Base-by-base conservation (phyloP, 1,284 basidiomycete species). In the Ganoderma lingzhi region DNA sequence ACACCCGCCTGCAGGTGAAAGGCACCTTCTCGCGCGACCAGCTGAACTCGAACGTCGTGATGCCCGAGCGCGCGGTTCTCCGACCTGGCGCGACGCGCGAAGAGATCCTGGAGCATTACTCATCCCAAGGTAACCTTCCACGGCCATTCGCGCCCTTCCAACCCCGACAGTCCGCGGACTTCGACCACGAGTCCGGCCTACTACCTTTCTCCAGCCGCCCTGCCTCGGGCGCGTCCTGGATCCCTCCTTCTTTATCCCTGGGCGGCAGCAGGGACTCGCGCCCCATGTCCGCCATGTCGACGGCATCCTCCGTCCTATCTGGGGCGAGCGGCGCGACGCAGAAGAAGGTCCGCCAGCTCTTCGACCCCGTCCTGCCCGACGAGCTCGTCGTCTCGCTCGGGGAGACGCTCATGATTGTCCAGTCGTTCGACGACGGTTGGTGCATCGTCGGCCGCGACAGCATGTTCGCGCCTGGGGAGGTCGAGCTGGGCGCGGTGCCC, bases 401-500 rank as follows among this genome's bases (percentile, higher is more conserved):
- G 55, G 91, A 93, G 78, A 82, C 81, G 48, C 79, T 93, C 56
- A 86, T 84, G 2, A 79, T 92, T 30, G 82, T 92, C 10, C 86
- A 88, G 71, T 69, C 70, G 2, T 90, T 89, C 74, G 90, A 93
- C 69, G 92, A 93, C 70, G 92, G 91, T 2, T 94, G 92, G 92
- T 92, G 90, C 76, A 83, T 92, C 68, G 90, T 92, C 63, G 88
- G 86, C 19, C 82, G 90, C 44, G 85, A 89, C 67, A 81, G 81
- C 71, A 76, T 85, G 61, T 82, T 85, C 79, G 83, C 82, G 37
- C 75, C 78, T 9, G 83, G 84, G 60, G 82, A 87, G 53, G 79
- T 89, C 62, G 88, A 90, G 75, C 79, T 92, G 41, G 92, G 92
- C 41, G 85, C 90, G 23, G 86, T 92, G 2, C 92, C 92, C 5